A percentile compares a stretch with the other conserved stretches of the same genome.
Conservation (phyloP, 2,329 filamentous ascomycete genomes). For the Calonectria hongkongensis region DNA sequence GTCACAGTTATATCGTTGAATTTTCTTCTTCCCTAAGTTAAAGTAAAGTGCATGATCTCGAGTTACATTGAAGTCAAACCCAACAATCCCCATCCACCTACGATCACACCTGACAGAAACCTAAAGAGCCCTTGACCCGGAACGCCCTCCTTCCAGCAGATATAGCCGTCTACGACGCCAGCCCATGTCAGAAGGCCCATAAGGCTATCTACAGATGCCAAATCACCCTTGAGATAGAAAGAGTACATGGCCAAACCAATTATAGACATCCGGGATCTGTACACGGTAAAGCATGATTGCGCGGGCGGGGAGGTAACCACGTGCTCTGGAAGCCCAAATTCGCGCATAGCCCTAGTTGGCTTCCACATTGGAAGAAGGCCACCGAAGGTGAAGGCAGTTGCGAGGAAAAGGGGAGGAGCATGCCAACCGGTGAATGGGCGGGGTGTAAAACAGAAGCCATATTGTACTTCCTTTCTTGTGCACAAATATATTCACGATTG, state of each 20-base stretch:
- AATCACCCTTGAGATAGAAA: slow-evolving; percentile 49
- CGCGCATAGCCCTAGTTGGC: slow-evolving; percentile 56
- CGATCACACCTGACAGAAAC: slow-evolving; percentile 34
- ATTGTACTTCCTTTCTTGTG: background rate
- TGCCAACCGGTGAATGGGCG: slow-evolving; percentile 50
- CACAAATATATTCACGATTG: too few species aligned
- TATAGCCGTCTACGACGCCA: slow-evolving; percentile 48
- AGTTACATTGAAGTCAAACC: slow-evolving; percentile 41
- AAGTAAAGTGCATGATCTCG: too few species aligned
- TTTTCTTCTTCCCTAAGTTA: too few species aligned
- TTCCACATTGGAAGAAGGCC: slow-evolving; percentile 59
- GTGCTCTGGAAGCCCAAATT: slow-evolving; percentile 58
- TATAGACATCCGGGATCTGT: slow-evolving; percentile 48
- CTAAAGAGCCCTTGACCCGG: slow-evolving; percentile 41
- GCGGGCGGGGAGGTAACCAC: slow-evolving; percentile 56
- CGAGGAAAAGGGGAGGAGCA: slow-evolving; percentile 54
- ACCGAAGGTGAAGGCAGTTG: slow-evolving; percentile 56
- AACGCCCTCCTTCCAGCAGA: slow-evolving; percentile 52
- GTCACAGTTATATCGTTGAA: too few species aligned
- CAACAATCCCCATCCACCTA: slow-evolving; percentile 48
- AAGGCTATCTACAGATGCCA: slow-evolving; percentile 48
- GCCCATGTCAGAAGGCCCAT: slow-evolving; percentile 45
- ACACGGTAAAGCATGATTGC: slow-evolving; percentile 55
- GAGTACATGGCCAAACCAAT: slow-evolving; percentile 49
- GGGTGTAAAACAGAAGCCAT: background rate